Evolutionary conservation across 345 rosid genomes (phyloP), one percentile per base, ranked within the genome.

Genomic region (Euphorbia pulcherrima): DNA sequence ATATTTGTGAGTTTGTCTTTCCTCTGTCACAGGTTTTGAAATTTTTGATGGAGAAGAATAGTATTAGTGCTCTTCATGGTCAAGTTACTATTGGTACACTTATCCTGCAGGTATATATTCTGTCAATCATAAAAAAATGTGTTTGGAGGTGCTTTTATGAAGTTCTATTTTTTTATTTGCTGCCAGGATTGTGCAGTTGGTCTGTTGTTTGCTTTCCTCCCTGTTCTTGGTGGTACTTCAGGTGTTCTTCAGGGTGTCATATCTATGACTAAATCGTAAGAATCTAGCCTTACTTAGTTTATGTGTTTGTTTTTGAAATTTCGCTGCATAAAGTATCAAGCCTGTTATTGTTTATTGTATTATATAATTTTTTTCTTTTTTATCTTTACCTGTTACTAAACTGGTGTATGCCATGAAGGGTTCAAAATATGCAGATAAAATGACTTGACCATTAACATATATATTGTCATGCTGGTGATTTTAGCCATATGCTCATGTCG

Each of bases 61-160:
- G 88, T 70, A 81, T 82, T 71, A 87, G 72, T 83, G 84, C 93
- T 12, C 86, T 92, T 48, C 93, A 92, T 71, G 96, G 96, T 74
- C 97, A 92, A 81, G 91, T 92, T 65, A 92, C 97, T n/a, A 76
- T 92, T 78, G 97, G 97, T 58, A 92, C 85, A 63, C 97, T 92
- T 72, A 92, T 92, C 64, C 80, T 92, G 79, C 97, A 92, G 97
- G 97, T 86, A 80, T 67, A 24, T 70, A 8, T 64, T 64, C 29
- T 12, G 21, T 29, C 10, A 35, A 29, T 9, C 59, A 39, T 51
- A 53, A 46, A 46, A n/a, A 64, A 46, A 8, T 47, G 26, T 47
- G 40, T 27, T 27, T 27, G 27, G 20, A 46, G 39, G 10, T 64
- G 40, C 55, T 46, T 3, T 18, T 72, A 60, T 63, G 33, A 30